Percentiles rank a stretch among this genome's conserved stretches.
Conservation (phyloP, 495 filamentous ascomycete species). For the Aspergillus sparsus region DNA sequence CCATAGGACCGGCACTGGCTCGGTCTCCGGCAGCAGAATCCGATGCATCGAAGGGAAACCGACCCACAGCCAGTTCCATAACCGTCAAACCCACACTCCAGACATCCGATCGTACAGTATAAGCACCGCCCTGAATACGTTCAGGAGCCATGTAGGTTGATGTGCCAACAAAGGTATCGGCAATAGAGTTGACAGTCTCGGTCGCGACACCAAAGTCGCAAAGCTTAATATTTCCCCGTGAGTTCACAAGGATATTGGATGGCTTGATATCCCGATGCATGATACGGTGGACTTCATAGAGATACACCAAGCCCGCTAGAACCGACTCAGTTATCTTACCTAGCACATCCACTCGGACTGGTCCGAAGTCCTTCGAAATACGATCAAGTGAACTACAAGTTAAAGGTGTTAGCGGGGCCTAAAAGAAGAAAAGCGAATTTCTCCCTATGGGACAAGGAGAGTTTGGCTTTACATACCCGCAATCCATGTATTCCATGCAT, state of each 20-base stretch:
- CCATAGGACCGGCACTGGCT: conserved; percentile 75
- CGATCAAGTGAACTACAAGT: conserved; percentile 79
- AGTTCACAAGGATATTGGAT: conserved; percentile 95
- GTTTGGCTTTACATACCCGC: conserved; percentile 66
- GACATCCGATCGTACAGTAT: conserved; percentile 97
- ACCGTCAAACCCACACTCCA: conserved; percentile 97
- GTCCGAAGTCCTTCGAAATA: conserved; percentile 91
- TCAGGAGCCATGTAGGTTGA: conserved; percentile 99
- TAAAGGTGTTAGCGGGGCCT: conserved; percentile 6
- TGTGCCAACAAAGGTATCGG: conserved; percentile 96
- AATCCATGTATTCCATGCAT: conserved; percentile 99
- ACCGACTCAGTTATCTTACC: conserved; percentile 99
- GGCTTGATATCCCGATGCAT: conserved; percentile 99
- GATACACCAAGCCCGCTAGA: conserved; percentile 89
- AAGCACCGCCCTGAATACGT: conserved; percentile 92
- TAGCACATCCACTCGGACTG: conserved; percentile 94
- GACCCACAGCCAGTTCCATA: conserved; percentile 95
- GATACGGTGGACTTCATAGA: conserved; percentile 91
- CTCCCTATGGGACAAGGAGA: background rate
- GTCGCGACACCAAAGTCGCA: conserved; percentile 98
- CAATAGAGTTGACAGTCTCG: conserved; percentile 94
- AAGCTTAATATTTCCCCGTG: conserved; percentile 89
- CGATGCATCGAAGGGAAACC: conserved; percentile 87
- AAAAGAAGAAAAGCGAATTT: background rate
- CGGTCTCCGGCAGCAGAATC: conserved; percentile 71